These are phyloP conservation scores for Corchorus capsularis DNA, from an alignment of 345 rosid genomes.

Conservation along the genomic window DNA sequence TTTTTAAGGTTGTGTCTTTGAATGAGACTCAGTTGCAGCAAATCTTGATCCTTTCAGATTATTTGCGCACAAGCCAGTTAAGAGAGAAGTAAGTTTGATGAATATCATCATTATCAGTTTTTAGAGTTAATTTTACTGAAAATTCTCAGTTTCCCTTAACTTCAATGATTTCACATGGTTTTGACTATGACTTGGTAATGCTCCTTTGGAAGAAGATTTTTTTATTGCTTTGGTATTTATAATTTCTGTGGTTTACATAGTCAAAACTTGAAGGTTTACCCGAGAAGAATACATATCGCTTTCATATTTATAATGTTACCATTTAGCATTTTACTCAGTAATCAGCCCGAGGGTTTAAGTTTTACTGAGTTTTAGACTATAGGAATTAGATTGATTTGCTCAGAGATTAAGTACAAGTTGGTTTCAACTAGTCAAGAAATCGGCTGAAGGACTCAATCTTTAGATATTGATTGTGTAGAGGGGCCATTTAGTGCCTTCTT, in stretches of 20 bases:
- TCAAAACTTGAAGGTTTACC: background rate
- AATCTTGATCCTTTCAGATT: conserved; percentile 66
- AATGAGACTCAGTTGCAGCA: conserved; percentile 79
- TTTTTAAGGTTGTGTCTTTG: conserved; percentile 55
- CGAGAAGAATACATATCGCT: background rate
- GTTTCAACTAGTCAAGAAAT: background rate
- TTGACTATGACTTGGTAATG: background rate
- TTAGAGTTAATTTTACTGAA: background rate
- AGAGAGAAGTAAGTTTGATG: conserved; percentile 73
- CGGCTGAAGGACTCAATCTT: too few relatives aligned
- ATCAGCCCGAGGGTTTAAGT: background rate
- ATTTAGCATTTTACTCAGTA: background rate
- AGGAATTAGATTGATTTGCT: conserved; percentile 4
- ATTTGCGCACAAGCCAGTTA: conserved; percentile 63
- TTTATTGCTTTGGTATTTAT: too few relatives aligned
- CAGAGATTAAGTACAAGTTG: background rate
- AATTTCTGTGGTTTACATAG: too few relatives aligned
- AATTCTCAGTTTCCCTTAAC: background rate
- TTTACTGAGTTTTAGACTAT: conserved; percentile 1
- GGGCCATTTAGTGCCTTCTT: background rate
- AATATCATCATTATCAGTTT: conserved; percentile 3
- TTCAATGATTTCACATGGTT: background rate
- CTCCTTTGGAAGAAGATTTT: background rate
- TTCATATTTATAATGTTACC: conserved; percentile 6
- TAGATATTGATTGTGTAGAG: background rate